These are phyloP conservation scores for Ulmus americana DNA, from an alignment of 331 rosid genomes.

Conservation along the genomic window DNA sequence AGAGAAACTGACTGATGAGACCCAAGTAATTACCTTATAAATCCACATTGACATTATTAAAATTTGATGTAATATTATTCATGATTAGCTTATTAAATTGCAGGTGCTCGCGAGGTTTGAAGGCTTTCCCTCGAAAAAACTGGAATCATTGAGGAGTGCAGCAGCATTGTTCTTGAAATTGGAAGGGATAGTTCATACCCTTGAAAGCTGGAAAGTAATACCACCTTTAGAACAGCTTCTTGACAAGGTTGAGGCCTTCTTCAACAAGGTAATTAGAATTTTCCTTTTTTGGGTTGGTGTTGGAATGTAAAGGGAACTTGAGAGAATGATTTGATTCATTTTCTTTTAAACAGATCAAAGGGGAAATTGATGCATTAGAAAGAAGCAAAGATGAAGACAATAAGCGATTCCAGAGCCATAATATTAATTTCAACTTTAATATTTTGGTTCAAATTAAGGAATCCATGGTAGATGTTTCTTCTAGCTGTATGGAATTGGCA, in stretches of 20 bases:
- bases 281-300: no score
- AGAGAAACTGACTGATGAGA: slow-evolving; percentile 37
- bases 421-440: slow-evolving; percentile 34
- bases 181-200: slow-evolving; percentile 17
- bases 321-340: not conserved
- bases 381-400: slow-evolving; percentile 34
- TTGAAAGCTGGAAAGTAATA: slow-evolving; percentile 27
- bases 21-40: slow-evolving; percentile 19
- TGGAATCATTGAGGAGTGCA: slow-evolving; percentile 36
- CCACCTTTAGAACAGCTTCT: slow-evolving; percentile 30
- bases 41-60: no score
- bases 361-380: slow-evolving; percentile 29
- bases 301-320: not conserved
- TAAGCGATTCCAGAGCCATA: slow-evolving; percentile 23
- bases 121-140: slow-evolving; percentile 38
- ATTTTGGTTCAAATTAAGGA: slow-evolving; percentile 30
- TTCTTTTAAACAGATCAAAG: slow-evolving; percentile 23
- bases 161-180: slow-evolving; percentile 31
- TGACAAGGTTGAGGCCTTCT: slow-evolving; percentile 31
- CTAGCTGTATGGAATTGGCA: slow-evolving; percentile 41
- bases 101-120: slow-evolving; percentile 37
- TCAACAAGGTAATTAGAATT: slow-evolving; percentile 29
- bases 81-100: not conserved
- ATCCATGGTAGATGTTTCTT: slow-evolving; percentile 38
- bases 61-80: not conserved